Percentiles rank a stretch among this genome's conserved stretches.
phyloP scores from a whole-genome alignment of 768 basidiomycete species.

The Cubamyces lactineus region DNA sequence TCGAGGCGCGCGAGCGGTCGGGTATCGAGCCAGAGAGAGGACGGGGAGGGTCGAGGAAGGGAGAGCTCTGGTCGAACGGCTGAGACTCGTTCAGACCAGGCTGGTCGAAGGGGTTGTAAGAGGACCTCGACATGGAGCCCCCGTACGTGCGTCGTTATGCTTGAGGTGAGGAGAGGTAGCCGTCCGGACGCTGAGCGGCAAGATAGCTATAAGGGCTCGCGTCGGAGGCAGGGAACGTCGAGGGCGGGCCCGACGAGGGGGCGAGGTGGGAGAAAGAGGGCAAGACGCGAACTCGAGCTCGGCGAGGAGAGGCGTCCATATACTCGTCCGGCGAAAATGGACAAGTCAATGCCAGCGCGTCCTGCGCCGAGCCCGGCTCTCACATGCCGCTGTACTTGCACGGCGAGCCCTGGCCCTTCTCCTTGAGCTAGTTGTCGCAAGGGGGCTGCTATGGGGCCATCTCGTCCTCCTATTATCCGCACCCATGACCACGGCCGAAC shows the following conservation, averaged over 20 bases:
- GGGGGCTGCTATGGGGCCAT: conserved; percentile 9
- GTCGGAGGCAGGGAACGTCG: conserved; percentile 5
- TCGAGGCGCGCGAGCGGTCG: conserved; percentile 19
- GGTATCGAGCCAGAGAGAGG: conserved; percentile 15
- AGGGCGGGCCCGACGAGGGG: conserved; percentile 12
- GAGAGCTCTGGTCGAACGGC: not conserved
- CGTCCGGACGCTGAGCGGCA: not conserved
- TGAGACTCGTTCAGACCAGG: not conserved
- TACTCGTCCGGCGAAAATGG: conserved; percentile 55
- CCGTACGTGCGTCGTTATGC: not conserved
- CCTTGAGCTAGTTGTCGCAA: not conserved
- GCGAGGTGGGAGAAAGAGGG: conserved; percentile 13
- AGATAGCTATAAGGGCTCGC: not conserved
- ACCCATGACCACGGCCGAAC: conserved; percentile 15
- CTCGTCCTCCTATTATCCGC: not conserved
- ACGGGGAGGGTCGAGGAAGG: conserved; percentile 10
- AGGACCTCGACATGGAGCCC: conserved; percentile 12
- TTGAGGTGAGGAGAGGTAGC: not conserved
- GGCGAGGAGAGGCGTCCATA: conserved; percentile 48
- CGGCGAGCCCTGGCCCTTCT: not conserved
- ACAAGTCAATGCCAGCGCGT: conserved; percentile 54
- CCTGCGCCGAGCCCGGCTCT: conserved; percentile 74
- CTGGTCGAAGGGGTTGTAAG: conserved; percentile 20
- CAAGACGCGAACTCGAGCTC: conserved; percentile 39
- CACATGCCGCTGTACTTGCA: not conserved